phyloP scores from a whole-genome alignment of 106 monocot genomes.

The Acorus gramineus region DNA sequence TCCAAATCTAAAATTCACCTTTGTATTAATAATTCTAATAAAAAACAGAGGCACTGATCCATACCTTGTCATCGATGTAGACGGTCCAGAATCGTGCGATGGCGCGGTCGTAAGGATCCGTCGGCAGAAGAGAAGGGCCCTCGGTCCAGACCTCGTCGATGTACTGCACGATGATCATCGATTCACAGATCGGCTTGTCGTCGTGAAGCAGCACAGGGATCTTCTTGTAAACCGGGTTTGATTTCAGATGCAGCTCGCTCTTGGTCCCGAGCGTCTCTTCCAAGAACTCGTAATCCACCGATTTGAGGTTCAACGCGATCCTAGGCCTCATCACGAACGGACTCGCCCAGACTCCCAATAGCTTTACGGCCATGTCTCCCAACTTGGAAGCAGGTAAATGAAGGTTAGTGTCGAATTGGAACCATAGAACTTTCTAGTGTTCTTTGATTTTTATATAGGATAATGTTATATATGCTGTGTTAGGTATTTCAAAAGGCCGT shows the following conservation, averaged over 20 bases:
- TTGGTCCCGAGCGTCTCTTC: slow-evolving; percentile 6
- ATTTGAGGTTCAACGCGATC: slow-evolving; percentile 16
- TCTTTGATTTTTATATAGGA: too few species aligned
- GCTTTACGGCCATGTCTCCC: slow-evolving; percentile 2
- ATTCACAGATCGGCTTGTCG: slow-evolving; percentile 13
- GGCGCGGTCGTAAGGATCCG: slow-evolving; percentile 20
- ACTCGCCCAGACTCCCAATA: slow-evolving; percentile 16
- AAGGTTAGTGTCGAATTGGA: too few species aligned
- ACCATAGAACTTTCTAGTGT: too few species aligned
- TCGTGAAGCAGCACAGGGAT: slow-evolving; percentile 24
- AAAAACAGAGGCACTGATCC: too few species aligned
- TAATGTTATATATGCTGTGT: too few species aligned
- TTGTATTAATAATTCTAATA: too few species aligned
- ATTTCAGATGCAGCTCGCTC: slow-evolving; percentile 22
- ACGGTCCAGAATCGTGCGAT: slow-evolving; percentile 19
- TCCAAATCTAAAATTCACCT: too few species aligned
- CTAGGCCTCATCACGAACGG: slow-evolving; percentile 12
- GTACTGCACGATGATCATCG: slow-evolving; percentile 3
- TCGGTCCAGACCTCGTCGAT: slow-evolving; percentile 15
- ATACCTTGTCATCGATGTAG: slow-evolving; percentile 25
- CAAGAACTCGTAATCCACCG: slow-evolving; percentile 17
- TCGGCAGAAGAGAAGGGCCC: background rate
- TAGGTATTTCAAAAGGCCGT: too few species aligned
- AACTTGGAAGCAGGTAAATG: too few species aligned
- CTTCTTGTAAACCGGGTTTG: slow-evolving; percentile 24